Evolutionary conservation across 495 filamentous ascomycete species (phyloP), one percentile per base, ranked within the genome.

Genomic region (Penicillium atrosanguineum): DNA sequence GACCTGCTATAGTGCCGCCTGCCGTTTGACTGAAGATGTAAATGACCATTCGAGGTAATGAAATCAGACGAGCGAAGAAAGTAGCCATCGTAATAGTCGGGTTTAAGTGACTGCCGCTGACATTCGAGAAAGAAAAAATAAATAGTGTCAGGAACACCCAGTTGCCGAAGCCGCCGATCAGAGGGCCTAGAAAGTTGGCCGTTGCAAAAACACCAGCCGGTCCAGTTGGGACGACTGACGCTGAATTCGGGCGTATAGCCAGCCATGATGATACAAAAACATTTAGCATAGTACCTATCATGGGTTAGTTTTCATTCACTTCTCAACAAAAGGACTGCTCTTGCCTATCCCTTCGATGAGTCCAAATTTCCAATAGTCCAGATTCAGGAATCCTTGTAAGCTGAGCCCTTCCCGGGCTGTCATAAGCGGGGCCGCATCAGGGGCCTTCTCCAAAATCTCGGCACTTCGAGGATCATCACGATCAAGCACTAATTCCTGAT

Each of bases 81-180:
- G 76, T 76, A 7, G 73, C 56, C 18, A 78, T 67, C 0, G 72
- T 75, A 43, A 79, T 77, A 14, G 69, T 55, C 0, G 74, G 76
- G 49, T 77, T 80, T 20, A 79, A 25, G 49, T 79, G 76, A 11
- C 69, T 71, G 36, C 74, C 77, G 7, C 71, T 72, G 3, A 65
- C 69, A 11, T 69, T 58, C 1, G 67, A 69, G 15, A 67, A 58
- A 2, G 70, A 65, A 34, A 74, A 77, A 41, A 78, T 77, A 54
- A 79, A 77, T 7, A 71, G 45, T 8, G 69, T 52, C 8, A 79
- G 60, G 21, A 75, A 56, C 6, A 76, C 51, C 28, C 64, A 50
- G 44, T 70, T 79, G 40, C 53, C 61, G 43, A 77, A 60, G 14
- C 70, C 69, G 16, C 57, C 57, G 19, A 60, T 16, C 14, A 60